A percentile compares a stretch with the other conserved stretches of the same genome.
Conservation (phyloP, 371 early-diverging fungal genomes). For the Lichtheimia corymbifera region DNA sequence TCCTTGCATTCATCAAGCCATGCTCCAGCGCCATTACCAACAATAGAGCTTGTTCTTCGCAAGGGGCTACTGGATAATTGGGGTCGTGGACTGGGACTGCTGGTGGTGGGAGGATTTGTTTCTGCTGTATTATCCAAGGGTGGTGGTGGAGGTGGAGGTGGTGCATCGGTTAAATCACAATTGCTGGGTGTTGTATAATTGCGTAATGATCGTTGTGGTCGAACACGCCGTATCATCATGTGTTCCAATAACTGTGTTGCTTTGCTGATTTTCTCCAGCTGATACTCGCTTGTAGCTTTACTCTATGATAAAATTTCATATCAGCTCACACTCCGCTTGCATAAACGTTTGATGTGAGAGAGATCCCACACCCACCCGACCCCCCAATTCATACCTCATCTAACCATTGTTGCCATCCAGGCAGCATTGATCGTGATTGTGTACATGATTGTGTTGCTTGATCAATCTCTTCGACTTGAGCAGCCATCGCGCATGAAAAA, state of each 20-base stretch:
- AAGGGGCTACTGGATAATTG: background rate
- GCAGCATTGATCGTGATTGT: constrained; percentile 24
- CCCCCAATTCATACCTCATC: constrained; percentile 38
- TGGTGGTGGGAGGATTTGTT: background rate
- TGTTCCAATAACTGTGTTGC: constrained; percentile 28
- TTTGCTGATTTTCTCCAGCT: constrained; percentile 30
- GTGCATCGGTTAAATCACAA: background rate
- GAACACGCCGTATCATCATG: constrained; percentile 30
- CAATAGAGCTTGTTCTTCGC: background rate
- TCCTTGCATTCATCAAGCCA: constrained; percentile 19
- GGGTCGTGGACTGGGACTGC: background rate
- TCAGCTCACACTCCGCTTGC: constrained; percentile 1
- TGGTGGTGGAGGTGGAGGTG: background rate
- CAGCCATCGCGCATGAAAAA: constrained; percentile 36
- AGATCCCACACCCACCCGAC: too few relatives aligned
- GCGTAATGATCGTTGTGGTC: constrained; percentile 36
- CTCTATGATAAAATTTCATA: constrained; percentile 18
- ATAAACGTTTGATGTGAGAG: background rate
- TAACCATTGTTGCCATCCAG: constrained; percentile 46
- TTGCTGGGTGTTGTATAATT: constrained; percentile 23
- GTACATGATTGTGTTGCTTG: constrained; percentile 26
- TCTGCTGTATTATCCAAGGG: background rate
- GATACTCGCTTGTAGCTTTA: constrained; percentile 34
- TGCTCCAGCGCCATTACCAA: background rate
- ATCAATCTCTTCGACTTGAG: constrained; percentile 37